These are phyloP conservation scores for Leccinum disarticulatum DNA, from an alignment of 768 basidiomycete genomes.

Conservation along the genomic window DNA sequence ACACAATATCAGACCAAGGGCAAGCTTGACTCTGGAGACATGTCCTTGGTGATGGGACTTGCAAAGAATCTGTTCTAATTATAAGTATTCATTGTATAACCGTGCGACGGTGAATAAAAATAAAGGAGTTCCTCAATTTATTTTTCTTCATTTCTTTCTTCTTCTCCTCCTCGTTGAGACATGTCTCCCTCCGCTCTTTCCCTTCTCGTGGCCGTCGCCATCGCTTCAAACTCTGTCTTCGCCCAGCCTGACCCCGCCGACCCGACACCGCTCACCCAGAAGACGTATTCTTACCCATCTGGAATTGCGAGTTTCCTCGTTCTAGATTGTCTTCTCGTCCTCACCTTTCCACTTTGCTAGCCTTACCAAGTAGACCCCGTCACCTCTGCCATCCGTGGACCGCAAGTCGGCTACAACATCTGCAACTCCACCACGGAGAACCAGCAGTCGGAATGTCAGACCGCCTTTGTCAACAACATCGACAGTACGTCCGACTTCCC, in stretches of 20 bases:
- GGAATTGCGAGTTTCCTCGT: slow-evolving; percentile 37
- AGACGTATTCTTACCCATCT: slow-evolving; percentile 43
- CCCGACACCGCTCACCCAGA: slow-evolving; percentile 45
- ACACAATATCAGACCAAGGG: slow-evolving; percentile 25
- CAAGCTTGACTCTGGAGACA: slow-evolving; percentile 30
- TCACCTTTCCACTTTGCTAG: slow-evolving; percentile 25
- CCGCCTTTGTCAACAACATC: slow-evolving; percentile 58
- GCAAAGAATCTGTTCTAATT: slow-evolving; percentile 23
- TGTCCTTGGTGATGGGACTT: slow-evolving; percentile 26
- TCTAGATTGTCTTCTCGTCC: not conserved
- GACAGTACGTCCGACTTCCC: slow-evolving; percentile 27
- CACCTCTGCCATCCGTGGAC: slow-evolving; percentile 47
- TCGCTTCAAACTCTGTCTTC: slow-evolving; percentile 29
- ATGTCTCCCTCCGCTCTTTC: slow-evolving; percentile 55
- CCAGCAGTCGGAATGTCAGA: slow-evolving; percentile 68
- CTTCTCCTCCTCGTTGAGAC: slow-evolving; percentile 21
- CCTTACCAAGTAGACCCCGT: slow-evolving; percentile 52
- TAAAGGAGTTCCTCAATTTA: no score
- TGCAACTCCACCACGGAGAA: slow-evolving; percentile 70
- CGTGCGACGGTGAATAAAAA: not conserved
- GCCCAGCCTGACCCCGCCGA: slow-evolving; percentile 42
- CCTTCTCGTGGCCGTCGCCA: slow-evolving; percentile 32
- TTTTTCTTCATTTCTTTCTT: no score
- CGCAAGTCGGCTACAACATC: slow-evolving; percentile 62
- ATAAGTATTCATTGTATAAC: not conserved